Evolutionary conservation across 257 asterid genomes (phyloP), one percentile per base, ranked within the genome.

Genomic region (Solanum ossicruentum): DNA sequence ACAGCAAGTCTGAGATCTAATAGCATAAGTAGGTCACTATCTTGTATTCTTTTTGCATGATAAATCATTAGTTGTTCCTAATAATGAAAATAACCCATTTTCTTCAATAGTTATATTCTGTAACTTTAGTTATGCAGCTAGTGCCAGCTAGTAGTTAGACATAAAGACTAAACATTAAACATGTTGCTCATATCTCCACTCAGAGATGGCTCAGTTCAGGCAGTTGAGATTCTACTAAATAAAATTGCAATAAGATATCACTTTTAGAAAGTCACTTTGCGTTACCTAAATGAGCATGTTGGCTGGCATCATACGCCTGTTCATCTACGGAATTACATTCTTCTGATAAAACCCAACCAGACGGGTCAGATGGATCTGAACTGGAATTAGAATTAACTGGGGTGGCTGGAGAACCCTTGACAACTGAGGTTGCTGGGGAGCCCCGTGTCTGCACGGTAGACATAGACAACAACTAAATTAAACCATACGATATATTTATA

Each of bases 401-500:
- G 26, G 96, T 91, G 83, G 92, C 93, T 83, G 97, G 93, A 84
- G 97, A 89, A 88, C 85, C 90, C 93, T 93, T 91, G 85, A 92
- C 94, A 61, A 87, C 89, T 77, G 98, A 94, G 41, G 96, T 91
- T 69, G 91, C 93, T 82, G 97, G 93, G 82, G 96, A 87, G 86
- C 86, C 91, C 93, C 92, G 97, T 87, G 87, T 55, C 92, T 90
- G 91, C 87, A 87, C 26, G 66, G 83, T 82, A 70, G 63, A 75
- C 82, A 75, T 17, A 9, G 60, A 75, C 43, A 75, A 47, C 41
- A 73, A 16, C 43, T 75, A 13, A 47, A 49, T 49, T 23, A 75
- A 47, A 8, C 41, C 81, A 75, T 23, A 36, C 49, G 81, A 49
- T 49, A 21, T 73, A 13, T 21, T 21, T 73, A 21, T 49, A 75